Evolutionary conservation across 2,329 filamentous ascomycete genomes (phyloP).

Genomic region (Trichoderma koningiopsis): DNA sequence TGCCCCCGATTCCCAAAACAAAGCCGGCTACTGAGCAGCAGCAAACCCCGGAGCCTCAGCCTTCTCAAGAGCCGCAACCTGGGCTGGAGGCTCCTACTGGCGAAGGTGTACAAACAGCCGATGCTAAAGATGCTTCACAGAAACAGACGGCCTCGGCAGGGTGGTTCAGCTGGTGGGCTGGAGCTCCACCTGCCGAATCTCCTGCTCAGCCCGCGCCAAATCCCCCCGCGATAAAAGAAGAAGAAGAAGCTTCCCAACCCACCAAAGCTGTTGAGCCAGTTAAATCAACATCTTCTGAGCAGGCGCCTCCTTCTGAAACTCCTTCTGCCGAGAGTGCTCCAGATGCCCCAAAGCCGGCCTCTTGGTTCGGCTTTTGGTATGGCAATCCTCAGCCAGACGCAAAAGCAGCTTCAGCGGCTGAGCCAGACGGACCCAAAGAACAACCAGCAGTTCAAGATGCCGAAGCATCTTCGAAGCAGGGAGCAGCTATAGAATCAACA

Average conservation of each 20-base stretch:
- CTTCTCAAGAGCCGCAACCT: neutral
- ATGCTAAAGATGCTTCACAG: constrained; percentile 3
- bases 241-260: neutral
- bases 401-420: constrained; percentile 1
- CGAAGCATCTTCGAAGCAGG: neutral
- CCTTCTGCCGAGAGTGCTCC: constrained; percentile 27
- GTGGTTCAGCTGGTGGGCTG: constrained; percentile 59
- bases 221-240: constrained; percentile 15
- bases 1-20: neutral
- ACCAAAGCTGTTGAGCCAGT: neutral
- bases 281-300: constrained; percentile 30
- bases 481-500: neutral
- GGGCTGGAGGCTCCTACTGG: constrained; percentile 32
- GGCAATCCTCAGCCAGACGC: constrained; percentile 30
- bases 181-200: constrained; percentile 34
- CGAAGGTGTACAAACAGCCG: neutral
- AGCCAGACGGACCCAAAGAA: constrained; percentile 14
- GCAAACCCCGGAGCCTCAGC: neutral
- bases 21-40: neutral
- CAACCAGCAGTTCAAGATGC: neutral
- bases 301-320: constrained; percentile 28
- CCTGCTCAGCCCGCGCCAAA: constrained; percentile 13
- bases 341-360: constrained; percentile 32
- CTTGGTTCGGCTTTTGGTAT: constrained; percentile 48
- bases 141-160: constrained; percentile 44